Percentiles rank a stretch among this genome's conserved stretches.
Conservation (phyloP, 768 basidiomycete genomes). For the Trametopsis cervina region DNA sequence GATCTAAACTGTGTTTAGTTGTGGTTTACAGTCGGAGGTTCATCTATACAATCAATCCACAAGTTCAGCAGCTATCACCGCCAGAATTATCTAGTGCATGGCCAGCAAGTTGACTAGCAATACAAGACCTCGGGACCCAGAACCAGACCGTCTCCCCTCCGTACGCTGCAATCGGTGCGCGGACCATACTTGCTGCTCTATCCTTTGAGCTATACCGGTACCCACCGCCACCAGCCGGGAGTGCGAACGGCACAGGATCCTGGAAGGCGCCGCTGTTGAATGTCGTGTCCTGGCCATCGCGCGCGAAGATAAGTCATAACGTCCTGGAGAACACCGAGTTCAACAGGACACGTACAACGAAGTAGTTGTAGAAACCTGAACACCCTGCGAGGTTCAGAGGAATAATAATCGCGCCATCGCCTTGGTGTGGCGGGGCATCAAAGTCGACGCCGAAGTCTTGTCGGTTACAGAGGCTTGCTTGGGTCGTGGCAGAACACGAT, state of each 20-base stretch:
- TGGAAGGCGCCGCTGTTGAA: conserved; percentile 1
- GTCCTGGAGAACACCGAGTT: background rate
- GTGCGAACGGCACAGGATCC: conserved; percentile 5
- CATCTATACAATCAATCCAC: background rate
- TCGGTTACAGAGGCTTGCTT: conserved; percentile 1
- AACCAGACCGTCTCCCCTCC: conserved; percentile 5
- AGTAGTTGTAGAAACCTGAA: conserved; percentile 5
- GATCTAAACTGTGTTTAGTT: background rate
- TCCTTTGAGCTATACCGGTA: conserved; percentile 4
- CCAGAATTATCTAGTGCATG: conserved; percentile 2
- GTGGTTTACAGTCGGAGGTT: background rate
- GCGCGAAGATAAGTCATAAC: background rate
- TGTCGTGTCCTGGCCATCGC: conserved; percentile 2
- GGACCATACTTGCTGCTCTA: conserved; percentile 3
- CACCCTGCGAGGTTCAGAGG: conserved; percentile 3
- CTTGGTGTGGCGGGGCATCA: conserved; percentile 4
- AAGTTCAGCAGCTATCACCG: conserved; percentile 5
- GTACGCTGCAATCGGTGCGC: conserved; percentile 2
- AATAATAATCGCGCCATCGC: conserved; percentile 4
- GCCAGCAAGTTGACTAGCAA: conserved; percentile 1
- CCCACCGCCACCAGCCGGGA: conserved; percentile 1
- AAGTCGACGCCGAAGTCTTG: conserved; percentile 5
- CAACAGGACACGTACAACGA: background rate
- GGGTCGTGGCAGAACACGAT: conserved; percentile 2
- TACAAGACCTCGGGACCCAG: conserved; percentile 3